Evolutionary conservation across 768 basidiomycete species (phyloP).

Genomic region (Phanerochaete sordida): DNA sequence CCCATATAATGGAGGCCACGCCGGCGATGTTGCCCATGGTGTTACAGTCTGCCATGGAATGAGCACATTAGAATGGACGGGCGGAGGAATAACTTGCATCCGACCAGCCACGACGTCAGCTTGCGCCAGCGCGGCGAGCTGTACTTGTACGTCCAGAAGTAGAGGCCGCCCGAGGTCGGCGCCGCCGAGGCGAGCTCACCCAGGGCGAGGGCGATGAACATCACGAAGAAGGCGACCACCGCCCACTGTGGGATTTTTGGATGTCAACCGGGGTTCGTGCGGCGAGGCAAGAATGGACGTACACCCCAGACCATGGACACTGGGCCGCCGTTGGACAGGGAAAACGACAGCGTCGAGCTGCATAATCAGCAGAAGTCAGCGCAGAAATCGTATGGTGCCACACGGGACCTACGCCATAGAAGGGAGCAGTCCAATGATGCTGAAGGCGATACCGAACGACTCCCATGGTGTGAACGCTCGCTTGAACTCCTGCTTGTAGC

Average conservation of each 20-base stretch:
- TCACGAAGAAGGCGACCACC: constrained; percentile 28
- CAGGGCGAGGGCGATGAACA: constrained; percentile 32
- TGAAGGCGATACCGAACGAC: constrained; percentile 72
- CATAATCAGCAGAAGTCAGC: neutral
- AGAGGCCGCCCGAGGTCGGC: constrained; percentile 34
- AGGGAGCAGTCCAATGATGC: constrained; percentile 66
- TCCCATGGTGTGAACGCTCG: constrained; percentile 31
- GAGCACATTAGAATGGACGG: neutral
- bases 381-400: neutral
- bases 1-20: constrained; percentile 35
- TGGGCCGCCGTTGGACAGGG: constrained; percentile 66
- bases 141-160: constrained; percentile 35
- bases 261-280: constrained; percentile 17
- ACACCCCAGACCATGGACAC: constrained; percentile 76
- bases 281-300: constrained; percentile 21
- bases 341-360: constrained; percentile 46
- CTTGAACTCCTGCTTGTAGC: constrained; percentile 50
- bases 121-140: constrained; percentile 28
- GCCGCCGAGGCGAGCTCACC: constrained; percentile 32
- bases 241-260: constrained; percentile 26
- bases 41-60: constrained; percentile 24
- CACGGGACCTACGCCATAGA: constrained; percentile 49
- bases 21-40: constrained; percentile 36
- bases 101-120: constrained; percentile 37
- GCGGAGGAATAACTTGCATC: constrained; percentile 29